Percentiles rank a stretch among this genome's conserved stretches.
Evolutionary conservation across 2,329 filamentous ascomycete genomes (phyloP).

Genomic region (Calonectria fujianensis): DNA sequence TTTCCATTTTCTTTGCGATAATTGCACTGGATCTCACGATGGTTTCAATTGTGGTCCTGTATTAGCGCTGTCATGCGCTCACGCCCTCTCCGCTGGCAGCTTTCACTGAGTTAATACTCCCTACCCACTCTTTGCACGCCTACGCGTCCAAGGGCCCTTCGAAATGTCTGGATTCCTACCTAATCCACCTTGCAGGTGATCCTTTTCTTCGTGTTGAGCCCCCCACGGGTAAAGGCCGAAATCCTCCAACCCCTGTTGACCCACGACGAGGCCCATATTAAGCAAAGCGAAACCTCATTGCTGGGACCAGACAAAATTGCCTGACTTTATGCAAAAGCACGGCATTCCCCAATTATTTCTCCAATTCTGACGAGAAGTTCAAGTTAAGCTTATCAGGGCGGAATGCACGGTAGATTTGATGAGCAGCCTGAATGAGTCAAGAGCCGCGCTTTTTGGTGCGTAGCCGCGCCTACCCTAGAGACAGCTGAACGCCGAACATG

Average conservation of each 20-base stretch:
- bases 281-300: background rate
- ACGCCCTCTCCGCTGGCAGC: background rate
- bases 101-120: background rate
- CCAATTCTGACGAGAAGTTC: constrained; percentile 13
- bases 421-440: constrained; percentile 22
- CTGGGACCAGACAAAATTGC: constrained; percentile 9
- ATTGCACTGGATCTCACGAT: background rate
- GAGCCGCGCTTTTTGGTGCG: background rate
- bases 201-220: background rate
- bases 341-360: constrained; percentile 23
- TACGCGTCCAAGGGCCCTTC: background rate
- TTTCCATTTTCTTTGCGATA: background rate
- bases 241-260: constrained; percentile 5
- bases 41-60: background rate
- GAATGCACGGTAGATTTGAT: constrained; percentile 25
- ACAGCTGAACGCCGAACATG: background rate
- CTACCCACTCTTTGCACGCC: constrained; percentile 4
- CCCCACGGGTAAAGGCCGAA: constrained; percentile 21
- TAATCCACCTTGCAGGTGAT: background rate
- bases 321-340: constrained; percentile 20
- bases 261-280: background rate
- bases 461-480: constrained; percentile 21
- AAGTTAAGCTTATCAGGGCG: constrained; percentile 24
- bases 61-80: background rate
- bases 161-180: background rate